Base-by-base conservation (phyloP, 495 filamentous ascomycete species). In the Podospora australis region DNA sequence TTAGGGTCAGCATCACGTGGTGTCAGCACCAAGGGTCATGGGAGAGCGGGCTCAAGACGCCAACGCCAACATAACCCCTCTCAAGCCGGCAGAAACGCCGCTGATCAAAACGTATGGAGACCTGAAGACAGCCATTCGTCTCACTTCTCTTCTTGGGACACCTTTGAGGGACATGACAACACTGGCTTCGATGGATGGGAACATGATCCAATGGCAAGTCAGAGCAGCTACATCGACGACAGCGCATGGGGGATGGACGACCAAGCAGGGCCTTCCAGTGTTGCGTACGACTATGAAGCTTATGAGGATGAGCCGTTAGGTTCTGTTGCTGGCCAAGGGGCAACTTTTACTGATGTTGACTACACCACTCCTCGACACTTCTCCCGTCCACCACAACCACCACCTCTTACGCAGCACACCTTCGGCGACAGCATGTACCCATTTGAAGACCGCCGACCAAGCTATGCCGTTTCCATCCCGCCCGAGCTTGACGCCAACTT, bases 371-470 rank as follows among this genome's bases (percentile, higher is more conserved):
- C 55, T 17, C 52, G 56, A 29, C 51, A 59, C 29, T 52, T 68
- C 50, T 57, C 60, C 39, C 64, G 59, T 23, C 66, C 62, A 41
- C 62, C 65, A 21, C 67, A 56, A 3, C 63, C 69, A 10, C 61
- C 63, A 35, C 70, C 71, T 41, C 44, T 72, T 54, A 74, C 64
- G 19, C 62, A 68, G 5, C 65, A 68, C 19, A 56, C 57, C 10
- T 54, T 63, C 20, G 64, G 57, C 39, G 48, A 56, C 48, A 53
- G 46, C 35, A 34, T 57, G 25, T 66, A 63, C 35, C 56, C 56
- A 10, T 69, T 74, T 44, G 50, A 73, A 32, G 58, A 68, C 49
- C 68, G 66, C 34, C 68, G 63, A 14, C 62, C 55, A 6, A 68
- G 66, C 54, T 54, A 59, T 32, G 59, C 67, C 7, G 62, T 59